These are phyloP conservation scores for Lenzites betulinus DNA, from an alignment of 768 basidiomycete species.

Conservation along the genomic window DNA sequence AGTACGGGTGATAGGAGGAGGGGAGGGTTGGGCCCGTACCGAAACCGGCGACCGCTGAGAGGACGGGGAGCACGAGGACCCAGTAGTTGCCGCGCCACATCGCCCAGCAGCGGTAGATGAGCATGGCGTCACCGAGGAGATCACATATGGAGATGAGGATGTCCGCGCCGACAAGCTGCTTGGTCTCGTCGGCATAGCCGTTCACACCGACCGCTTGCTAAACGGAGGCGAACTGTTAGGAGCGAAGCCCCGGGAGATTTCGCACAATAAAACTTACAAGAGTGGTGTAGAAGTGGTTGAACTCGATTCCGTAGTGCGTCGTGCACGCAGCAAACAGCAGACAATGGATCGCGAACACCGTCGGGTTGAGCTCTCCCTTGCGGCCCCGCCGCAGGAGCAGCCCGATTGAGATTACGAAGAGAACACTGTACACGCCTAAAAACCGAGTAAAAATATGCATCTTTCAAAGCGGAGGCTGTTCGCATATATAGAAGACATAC, in stretches of 20 bases:
- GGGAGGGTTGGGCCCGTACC: constrained; percentile 28
- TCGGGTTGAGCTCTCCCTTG: constrained; percentile 21
- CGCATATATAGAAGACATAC: constrained; percentile 20
- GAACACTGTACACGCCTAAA: constrained; percentile 25
- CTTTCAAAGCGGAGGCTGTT: not conserved
- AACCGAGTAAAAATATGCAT: not conserved
- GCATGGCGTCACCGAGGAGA: constrained; percentile 37
- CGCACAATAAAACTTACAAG: constrained; percentile 30
- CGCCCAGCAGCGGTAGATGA: constrained; percentile 46
- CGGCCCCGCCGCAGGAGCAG: constrained; percentile 25
- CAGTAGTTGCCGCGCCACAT: constrained; percentile 40
- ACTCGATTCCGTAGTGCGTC: constrained; percentile 36
- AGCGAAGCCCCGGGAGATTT: not conserved
- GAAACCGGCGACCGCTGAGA: constrained; percentile 37
- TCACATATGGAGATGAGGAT: constrained; percentile 39
- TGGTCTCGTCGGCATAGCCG: constrained; percentile 36
- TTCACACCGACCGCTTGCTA: constrained; percentile 33
- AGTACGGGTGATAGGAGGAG: not conserved
- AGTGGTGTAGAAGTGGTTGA: constrained; percentile 36
- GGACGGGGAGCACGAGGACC: constrained; percentile 37
- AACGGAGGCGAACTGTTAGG: not conserved
- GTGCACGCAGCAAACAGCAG: constrained; percentile 38
- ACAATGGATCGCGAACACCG: constrained; percentile 34
- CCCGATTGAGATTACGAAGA: constrained; percentile 34
- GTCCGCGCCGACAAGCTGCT: constrained; percentile 35